phyloP scores from a whole-genome alignment of 228 moss, liverwort and hornwort genomes.

The Sphagnum fallax region DNA sequence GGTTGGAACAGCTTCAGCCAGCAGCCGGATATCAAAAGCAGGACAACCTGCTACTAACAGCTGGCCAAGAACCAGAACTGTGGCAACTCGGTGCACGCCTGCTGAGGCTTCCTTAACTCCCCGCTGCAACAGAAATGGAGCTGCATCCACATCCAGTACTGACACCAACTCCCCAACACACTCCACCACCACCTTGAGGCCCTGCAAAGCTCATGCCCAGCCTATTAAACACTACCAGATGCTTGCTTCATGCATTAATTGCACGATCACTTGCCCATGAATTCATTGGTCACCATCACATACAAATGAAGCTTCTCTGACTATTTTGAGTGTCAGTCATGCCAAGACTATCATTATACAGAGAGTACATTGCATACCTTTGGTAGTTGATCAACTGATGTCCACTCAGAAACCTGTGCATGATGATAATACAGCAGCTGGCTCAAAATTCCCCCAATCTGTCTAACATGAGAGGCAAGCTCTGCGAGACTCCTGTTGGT shows the following conservation, averaged over 20 bases:
- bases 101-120: conserved; percentile 51
- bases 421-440: conserved; percentile 51
- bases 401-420: conserved; percentile 41
- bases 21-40: conserved; percentile 56
- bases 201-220: conserved; percentile 25
- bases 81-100: conserved; percentile 80
- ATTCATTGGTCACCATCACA: too few species aligned
- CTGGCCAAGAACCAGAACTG: conserved; percentile 62
- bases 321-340: too few species aligned
- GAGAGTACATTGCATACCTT: conserved; percentile 27
- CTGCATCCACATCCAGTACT: conserved; percentile 63
- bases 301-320: too few species aligned
- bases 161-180: conserved; percentile 41
- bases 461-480: conserved; percentile 47
- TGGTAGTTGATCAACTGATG: conserved; percentile 65
- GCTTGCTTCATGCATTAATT: background rate
- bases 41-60: conserved; percentile 68
- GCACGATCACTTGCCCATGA: too few species aligned
- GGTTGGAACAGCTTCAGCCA: conserved; percentile 46
- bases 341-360: too few species aligned
- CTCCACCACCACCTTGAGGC: conserved; percentile 61
- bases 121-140: conserved; percentile 53
- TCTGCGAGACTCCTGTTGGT: conserved; percentile 28
- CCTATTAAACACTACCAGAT: background rate
- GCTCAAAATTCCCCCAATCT: conserved; percentile 46